phyloP scores from a whole-genome alignment of 2,329 filamentous ascomycete species.

The Colletotrichum sp. region DNA sequence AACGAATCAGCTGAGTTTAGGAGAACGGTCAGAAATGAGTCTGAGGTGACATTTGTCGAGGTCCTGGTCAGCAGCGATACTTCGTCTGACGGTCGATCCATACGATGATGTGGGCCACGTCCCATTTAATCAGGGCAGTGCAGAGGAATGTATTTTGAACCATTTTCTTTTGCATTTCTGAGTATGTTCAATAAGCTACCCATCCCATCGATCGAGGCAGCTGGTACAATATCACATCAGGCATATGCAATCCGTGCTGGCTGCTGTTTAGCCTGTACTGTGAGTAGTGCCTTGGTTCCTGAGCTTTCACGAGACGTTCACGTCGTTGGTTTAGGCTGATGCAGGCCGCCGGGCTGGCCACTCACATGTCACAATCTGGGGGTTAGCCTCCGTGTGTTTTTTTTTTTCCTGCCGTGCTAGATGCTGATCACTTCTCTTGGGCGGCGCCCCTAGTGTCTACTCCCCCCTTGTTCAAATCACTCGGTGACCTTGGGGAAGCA shows the following conservation, averaged over 20 bases:
- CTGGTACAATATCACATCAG: neutral
- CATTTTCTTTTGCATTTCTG: neutral
- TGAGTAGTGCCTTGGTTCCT: neutral
- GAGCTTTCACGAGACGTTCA: neutral
- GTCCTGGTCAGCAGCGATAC: neutral
- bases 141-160: neutral
- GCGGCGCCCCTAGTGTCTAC: neutral
- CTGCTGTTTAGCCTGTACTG: neutral
- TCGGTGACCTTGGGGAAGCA: neutral
- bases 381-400: neutral
- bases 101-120: neutral
- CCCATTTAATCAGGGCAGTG: neutral
- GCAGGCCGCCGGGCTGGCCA: constrained; percentile 4
- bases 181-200: neutral
- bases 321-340: neutral
- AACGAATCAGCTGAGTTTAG: neutral
- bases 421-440: neutral
- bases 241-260: neutral
- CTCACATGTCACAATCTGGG: constrained; percentile 5
- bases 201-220: neutral
- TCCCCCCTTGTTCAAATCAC: neutral
- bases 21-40: neutral
- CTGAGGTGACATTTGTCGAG: neutral
- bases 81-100: neutral
- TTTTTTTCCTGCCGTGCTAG: neutral